Evolutionary conservation across 2,329 filamentous ascomycete genomes (phyloP), one percentile per base, ranked within the genome.

Genomic region (Alternaria triticimaculans): DNA sequence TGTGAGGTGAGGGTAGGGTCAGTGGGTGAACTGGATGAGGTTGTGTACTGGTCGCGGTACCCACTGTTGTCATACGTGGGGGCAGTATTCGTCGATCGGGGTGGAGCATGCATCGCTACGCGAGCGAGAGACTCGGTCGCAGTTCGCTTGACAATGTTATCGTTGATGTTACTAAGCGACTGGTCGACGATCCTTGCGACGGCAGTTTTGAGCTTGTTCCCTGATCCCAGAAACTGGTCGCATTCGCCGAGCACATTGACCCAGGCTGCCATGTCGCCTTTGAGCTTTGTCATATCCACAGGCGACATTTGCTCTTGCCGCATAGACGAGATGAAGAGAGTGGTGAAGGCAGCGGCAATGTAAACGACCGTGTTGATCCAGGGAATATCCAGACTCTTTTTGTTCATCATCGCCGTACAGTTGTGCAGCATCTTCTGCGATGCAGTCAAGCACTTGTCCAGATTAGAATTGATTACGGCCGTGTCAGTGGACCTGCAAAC

Each of bases 291-390:
- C 57, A 94, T 81, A 61, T 92, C 88, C 2, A 83, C 83, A 0
- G 83, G 80, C 0, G 86, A 88, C 11, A 88, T 87, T 10, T 87
- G 83, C 53, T 87, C 87, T 28, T 90, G 85, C 51, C 89, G 86
- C 74, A 93, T 87, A 83, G 88, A 92, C 59, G 89, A 86, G 2
- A 88, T 87, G 50, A 91, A 92, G 0, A 95, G 81, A 14, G 87
- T 89, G 0, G 90, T 91, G 70, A 93, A 92, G 60, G 92, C 89
- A 25, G 90, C 90, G 46, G 90, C 88, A 12, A 92, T 85, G 72
- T 92, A 93, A 6, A 92, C 86, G 0, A 91, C 89, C 53, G 88
- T 85, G 51, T 90, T 90, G 71, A 92, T 91, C 91, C 92, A 94
- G 1, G 91, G 93, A 2, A 90, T 92, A 73, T 95, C 92, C 5